Evolutionary conservation across 2,329 filamentous ascomycete genomes (phyloP), one percentile per base, ranked within the genome.

Genomic region (Phaeophleospora eucalypticola): DNA sequence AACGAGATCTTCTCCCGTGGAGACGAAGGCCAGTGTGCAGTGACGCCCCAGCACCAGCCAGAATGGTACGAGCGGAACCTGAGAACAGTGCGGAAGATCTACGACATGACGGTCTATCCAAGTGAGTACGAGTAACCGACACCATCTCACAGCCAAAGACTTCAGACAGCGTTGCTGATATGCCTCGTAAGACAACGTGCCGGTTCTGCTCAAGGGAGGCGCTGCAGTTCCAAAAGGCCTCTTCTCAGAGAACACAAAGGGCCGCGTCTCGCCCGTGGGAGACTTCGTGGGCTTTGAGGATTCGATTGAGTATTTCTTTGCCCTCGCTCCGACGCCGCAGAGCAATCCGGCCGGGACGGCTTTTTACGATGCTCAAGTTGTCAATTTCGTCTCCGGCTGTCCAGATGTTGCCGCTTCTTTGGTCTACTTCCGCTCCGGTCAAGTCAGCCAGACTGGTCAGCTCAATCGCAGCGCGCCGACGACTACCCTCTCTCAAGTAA

Each of bases 301-400:
- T 38, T 69, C 65, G 15, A 68, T 70, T 43, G 70, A 72, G 58
- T 72, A 71, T 54, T 73, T 74, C 54, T 73, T 72, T 47, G 68
- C 68, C 4, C 59, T 73, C 4, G 62, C 71, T 2, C 68, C 68
- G 1, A 40, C 65, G 7, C 62, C 61, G 7, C 40, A 51, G 9
- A 52, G 52, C 37, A 55, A 49, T 19, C 45, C 41, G 12, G 62
- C 64, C 8, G 53, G 53, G 10, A 40, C 49, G 18, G 54, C 46
- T 7, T 41, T 59, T 15, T 57, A 55, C 37, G 45, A 54, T 36
- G 54, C 58, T 6, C 54, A 59, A 12, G 40, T 61, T 12, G 54
- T 60, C 20, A 46, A 56, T 32, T 55, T 57, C 44, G 48, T 47
- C 6, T 57, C 49, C 3, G 48, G 45, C 12, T 58, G 53, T 44